These are phyloP conservation scores for Papiliotrema fonsecae DNA, from an alignment of 1,284 basidiomycete species.

Conservation along the genomic window DNA sequence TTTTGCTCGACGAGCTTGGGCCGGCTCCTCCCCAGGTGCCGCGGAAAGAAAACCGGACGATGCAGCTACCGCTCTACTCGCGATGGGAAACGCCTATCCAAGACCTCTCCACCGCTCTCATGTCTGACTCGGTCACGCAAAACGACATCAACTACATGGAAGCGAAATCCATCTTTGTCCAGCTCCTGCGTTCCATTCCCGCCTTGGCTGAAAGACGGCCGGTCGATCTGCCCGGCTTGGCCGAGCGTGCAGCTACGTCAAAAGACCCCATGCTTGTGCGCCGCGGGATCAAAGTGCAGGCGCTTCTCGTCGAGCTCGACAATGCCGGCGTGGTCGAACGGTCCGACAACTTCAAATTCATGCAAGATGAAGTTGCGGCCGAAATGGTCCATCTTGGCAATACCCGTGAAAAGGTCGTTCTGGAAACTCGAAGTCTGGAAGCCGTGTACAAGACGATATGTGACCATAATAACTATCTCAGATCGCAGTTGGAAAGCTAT, in stretches of 20 bases:
- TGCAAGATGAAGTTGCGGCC: slow-evolving; percentile 94
- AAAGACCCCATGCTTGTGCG: slow-evolving; percentile 93
- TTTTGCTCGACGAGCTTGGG: slow-evolving; percentile 92
- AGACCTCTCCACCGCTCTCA: slow-evolving; percentile 90
- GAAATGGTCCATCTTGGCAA: slow-evolving; percentile 96
- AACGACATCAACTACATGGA: slow-evolving; percentile 99
- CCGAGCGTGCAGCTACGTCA: slow-evolving; percentile 91
- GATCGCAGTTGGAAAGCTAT: slow-evolving; percentile 96
- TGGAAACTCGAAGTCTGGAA: slow-evolving; percentile 88
- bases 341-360: slow-evolving; percentile 78
- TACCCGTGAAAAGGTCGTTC: slow-evolving; percentile 87
- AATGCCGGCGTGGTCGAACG: slow-evolving; percentile 81
- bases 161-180: slow-evolving; percentile 98
- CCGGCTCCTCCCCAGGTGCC: slow-evolving; percentile 88
- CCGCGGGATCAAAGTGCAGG: slow-evolving; percentile 97
- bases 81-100: slow-evolving; percentile 99
- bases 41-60: slow-evolving; percentile 91
- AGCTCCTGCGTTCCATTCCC: slow-evolving; percentile 91
- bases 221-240: slow-evolving; percentile 81
- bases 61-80: slow-evolving; percentile 88
- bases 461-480: slow-evolving; percentile 97
- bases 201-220: slow-evolving; percentile 76
- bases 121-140: slow-evolving; percentile 87
- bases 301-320: slow-evolving; percentile 95
- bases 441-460: slow-evolving; percentile 98